Evolutionary conservation across 1,139 yeast genomes (phyloP), one percentile per base, ranked within the genome.

Genomic region (Tardiomyces depauwii): DNA sequence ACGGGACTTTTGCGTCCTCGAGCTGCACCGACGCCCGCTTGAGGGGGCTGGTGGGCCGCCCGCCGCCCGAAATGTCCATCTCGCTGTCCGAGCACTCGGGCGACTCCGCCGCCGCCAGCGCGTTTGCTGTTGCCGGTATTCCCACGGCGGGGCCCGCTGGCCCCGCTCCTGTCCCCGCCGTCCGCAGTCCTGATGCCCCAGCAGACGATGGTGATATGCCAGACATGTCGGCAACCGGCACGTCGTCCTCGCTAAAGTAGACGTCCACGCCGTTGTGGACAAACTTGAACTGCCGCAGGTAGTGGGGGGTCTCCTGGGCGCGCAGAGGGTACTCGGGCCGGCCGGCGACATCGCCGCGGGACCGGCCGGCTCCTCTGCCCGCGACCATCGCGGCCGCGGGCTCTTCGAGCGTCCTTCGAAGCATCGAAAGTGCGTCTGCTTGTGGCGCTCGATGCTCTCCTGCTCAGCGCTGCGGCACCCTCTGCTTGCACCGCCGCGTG

Each of bases 241-340:
- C 36, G 16, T 30, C 36, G 36, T 30, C 36, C 10, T 30, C 36
- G 36, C 36, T 12, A 11, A 30, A 30, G 11, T 30, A 30, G 10
- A 30, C 36, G 10, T 30, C 36, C 10, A 30, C 45, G 38, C 65
- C 66, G 39, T 54, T 49, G 25, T 55, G 49, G n/a, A 46, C 47
- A 44, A 62, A 64, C 18, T 50, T 48, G 50, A 64, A 65, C 18
- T 53, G 52, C 18, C 50, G 52, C 18, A 64, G 54, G 41, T 51
- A 52, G 38, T 49, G 49, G 9, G 68, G 68, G 7, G 67, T 65
- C 19, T 61, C 55, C 13, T 58, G 55, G 38, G 49, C 46, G n/a
- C 58, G 59, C 45, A 64, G 55, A 14, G 66, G 66, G 47, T 51
- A 61, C 41, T 30, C 36, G n/a, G 36, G 36, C 16, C 36, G 36